Percentiles rank a stretch among this genome's conserved stretches.
Evolutionary conservation across 176 grass and related monocot genomes (phyloP).

Genomic region (Triticum monococcum): DNA sequence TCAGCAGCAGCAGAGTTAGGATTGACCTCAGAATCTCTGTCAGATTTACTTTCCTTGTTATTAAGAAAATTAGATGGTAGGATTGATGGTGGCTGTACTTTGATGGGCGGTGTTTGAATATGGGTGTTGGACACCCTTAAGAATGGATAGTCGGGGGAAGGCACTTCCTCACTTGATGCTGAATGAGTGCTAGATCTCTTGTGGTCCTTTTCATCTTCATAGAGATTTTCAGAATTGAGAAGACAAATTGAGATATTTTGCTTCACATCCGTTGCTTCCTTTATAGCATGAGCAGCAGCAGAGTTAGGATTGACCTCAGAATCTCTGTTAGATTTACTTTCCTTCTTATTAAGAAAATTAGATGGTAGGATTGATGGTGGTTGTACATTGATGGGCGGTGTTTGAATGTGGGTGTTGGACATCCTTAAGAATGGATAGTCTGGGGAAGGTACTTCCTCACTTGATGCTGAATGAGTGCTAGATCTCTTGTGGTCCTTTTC

Average conservation of each 20-base stretch:
- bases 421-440: slow-evolving; percentile 61
- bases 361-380: slow-evolving; percentile 53
- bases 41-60: slow-evolving; percentile 34
- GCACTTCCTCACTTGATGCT: slow-evolving; percentile 51
- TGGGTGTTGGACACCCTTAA: slow-evolving; percentile 51
- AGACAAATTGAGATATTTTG: slow-evolving; percentile 26
- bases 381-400: slow-evolving; percentile 49
- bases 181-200: slow-evolving; percentile 55
- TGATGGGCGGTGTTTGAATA: slow-evolving; percentile 49
- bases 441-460: slow-evolving; percentile 41
- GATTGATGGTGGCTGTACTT: slow-evolving; percentile 58
- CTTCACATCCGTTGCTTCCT: slow-evolving; percentile 91
- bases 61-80: slow-evolving; percentile 50
- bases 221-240: slow-evolving; percentile 36
- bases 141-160: slow-evolving; percentile 53
- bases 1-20: slow-evolving; percentile 59
- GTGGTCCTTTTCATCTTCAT: slow-evolving; percentile 36
- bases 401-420: slow-evolving; percentile 50
- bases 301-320: slow-evolving; percentile 61
- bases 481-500: slow-evolving; percentile 28
- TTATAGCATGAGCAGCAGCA: slow-evolving; percentile 67
- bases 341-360: slow-evolving; percentile 42
- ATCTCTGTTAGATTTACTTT: slow-evolving; percentile 35
- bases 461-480: slow-evolving; percentile 63
- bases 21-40: slow-evolving; percentile 54